A percentile compares a stretch with the other conserved stretches of the same genome.
These are phyloP conservation scores for Phytophthora fragariae DNA, from an alignment of 352 stramenopile genomes.

Conservation along the genomic window DNA sequence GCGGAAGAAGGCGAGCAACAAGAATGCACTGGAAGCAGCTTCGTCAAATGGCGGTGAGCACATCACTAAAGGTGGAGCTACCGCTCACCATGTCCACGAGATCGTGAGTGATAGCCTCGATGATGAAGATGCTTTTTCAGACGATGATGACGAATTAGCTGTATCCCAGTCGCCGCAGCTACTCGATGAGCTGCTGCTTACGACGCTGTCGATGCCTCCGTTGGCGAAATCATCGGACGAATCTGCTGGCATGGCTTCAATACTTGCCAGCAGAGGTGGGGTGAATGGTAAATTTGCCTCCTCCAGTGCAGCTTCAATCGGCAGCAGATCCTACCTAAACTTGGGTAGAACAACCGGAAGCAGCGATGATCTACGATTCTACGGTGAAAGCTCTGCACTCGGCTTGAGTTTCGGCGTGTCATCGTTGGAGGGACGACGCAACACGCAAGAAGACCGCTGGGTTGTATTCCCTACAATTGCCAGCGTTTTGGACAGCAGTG, in stretches of 20 bases:
- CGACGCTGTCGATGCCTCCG: conserved; percentile 77
- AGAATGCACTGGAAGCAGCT: conserved; percentile 40
- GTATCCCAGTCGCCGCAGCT: conserved; percentile 71
- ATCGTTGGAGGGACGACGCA: conserved; percentile 73
- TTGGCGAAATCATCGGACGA: conserved; percentile 39
- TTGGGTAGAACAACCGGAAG: conserved; percentile 5
- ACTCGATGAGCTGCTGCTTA: conserved; percentile 77
- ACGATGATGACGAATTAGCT: conserved; percentile 69
- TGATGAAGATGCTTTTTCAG: conserved; percentile 53
- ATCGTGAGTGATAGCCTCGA: conserved; percentile 24
- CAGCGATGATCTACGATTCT: conserved; percentile 50
- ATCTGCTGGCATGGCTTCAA: neutral
- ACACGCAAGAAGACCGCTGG: conserved; percentile 80
- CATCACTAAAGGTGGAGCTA: neutral
- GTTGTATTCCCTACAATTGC: conserved; percentile 58
- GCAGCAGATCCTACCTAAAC: conserved; percentile 6
- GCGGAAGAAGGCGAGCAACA: conserved; percentile 61
- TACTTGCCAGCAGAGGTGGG: conserved; percentile 15
- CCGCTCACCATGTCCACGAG: conserved; percentile 1
- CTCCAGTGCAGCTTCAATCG: conserved; percentile 9
- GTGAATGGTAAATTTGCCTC: neutral
- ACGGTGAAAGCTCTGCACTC: conserved; percentile 45
- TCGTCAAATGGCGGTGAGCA: conserved; percentile 10
- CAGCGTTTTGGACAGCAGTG: conserved; percentile 18
- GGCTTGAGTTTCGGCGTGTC: conserved; percentile 51